phyloP scores from a whole-genome alignment of 306 rosid species.

The Prunus fruticosa region DNA sequence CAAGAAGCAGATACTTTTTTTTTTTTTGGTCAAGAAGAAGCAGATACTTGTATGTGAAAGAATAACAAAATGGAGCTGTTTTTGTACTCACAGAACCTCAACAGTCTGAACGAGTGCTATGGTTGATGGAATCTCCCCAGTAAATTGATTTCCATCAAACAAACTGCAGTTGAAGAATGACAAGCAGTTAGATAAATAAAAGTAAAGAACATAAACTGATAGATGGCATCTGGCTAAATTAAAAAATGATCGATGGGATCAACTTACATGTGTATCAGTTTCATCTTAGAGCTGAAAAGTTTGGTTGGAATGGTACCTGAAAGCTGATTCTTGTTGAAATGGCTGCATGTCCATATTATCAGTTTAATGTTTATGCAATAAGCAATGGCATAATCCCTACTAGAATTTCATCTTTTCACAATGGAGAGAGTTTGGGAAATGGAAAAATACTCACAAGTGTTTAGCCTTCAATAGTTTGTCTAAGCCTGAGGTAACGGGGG shows the following conservation, averaged over 20 bases:
- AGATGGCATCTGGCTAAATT: not conserved
- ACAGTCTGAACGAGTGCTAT: constrained; percentile 69
- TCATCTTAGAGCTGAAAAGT: constrained; percentile 74
- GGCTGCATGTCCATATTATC: constrained; percentile 55
- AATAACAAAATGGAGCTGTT: constrained; percentile 16
- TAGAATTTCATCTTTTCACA: not conserved
- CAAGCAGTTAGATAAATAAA: constrained; percentile 7
- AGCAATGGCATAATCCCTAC: not conserved
- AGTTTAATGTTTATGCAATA: not conserved
- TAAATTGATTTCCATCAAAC: constrained; percentile 69
- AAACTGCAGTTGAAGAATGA: constrained; percentile 45
- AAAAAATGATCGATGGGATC: not conserved
- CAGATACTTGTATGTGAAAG: not conserved
- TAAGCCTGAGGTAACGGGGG: constrained; percentile 54
- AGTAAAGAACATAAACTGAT: not conserved
- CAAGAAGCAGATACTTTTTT: too few relatives aligned
- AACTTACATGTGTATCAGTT: constrained; percentile 81
- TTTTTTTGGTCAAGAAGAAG: too few relatives aligned
- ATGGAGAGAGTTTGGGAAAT: not conserved
- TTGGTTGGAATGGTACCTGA: constrained; percentile 65
- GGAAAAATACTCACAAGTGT: constrained; percentile 68
- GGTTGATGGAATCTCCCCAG: constrained; percentile 66
- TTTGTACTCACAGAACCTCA: constrained; percentile 89
- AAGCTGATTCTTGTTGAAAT: constrained; percentile 87
- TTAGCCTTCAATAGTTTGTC: constrained; percentile 73